Evolutionary conservation across 2,329 filamentous ascomycete species (phyloP).

Genomic region (Aspergillus felis): DNA sequence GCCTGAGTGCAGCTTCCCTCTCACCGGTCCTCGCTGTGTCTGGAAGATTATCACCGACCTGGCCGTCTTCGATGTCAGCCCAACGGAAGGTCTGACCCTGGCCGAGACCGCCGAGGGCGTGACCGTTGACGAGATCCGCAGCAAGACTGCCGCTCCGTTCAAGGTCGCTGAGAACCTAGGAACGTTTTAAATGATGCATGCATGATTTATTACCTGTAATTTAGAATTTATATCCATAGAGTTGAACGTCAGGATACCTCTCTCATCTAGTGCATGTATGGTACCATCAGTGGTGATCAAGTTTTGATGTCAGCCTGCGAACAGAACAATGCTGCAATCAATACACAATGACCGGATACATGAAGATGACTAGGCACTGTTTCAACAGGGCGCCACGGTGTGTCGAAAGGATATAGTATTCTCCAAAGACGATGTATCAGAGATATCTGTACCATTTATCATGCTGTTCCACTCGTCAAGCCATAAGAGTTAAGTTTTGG

Average conservation of each 20-base stretch:
- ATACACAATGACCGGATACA: too few relatives aligned
- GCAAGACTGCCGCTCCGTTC: constrained; percentile 69
- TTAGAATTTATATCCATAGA: constrained; percentile 4
- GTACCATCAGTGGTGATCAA: too few relatives aligned
- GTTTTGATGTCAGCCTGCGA: too few relatives aligned
- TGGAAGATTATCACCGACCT: constrained; percentile 72
- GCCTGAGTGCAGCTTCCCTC: constrained; percentile 56
- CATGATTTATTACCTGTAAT: constrained; percentile 24
- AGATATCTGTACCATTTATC: too few relatives aligned
- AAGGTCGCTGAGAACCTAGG: constrained; percentile 57
- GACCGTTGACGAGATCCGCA: constrained; percentile 63
- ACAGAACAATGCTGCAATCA: too few relatives aligned
- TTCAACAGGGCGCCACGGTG: too few relatives aligned
- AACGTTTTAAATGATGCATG: constrained; percentile 32
- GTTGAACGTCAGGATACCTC: background rate
- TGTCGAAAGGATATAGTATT: background rate
- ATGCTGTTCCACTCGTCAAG: too few relatives aligned
- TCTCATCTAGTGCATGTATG: too few relatives aligned
- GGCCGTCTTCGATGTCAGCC: constrained; percentile 70
- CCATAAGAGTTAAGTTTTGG: too few relatives aligned
- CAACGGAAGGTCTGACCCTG: constrained; percentile 50
- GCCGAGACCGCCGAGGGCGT: constrained; percentile 70
- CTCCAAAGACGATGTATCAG: too few relatives aligned
- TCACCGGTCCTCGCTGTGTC: constrained; percentile 63
- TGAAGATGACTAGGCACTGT: too few relatives aligned